Evolutionary conservation across 495 filamentous ascomycete species (phyloP).

Genomic region (Parathielavia hyrcaniae): DNA sequence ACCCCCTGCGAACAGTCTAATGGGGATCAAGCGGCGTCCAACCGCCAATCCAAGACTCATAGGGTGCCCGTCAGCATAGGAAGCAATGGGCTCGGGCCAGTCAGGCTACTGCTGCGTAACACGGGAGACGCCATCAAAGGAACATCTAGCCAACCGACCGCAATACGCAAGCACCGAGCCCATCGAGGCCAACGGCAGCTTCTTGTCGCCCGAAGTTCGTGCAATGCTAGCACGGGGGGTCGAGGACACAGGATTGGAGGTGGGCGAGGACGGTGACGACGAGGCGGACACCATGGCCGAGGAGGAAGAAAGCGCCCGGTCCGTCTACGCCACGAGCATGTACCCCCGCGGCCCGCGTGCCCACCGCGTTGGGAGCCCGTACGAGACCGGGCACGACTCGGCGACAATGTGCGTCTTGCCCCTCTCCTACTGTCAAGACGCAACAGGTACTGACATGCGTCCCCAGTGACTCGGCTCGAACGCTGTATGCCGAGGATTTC

Average conservation of each 20-base stretch:
- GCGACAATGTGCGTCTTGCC: conserved; percentile 41
- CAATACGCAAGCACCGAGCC: background rate
- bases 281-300: conserved; percentile 15
- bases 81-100: conserved; percentile 9
- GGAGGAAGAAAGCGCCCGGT: conserved; percentile 11
- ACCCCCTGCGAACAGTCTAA: conserved; percentile 9
- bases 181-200: background rate
- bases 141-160: background rate
- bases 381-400: conserved; percentile 28
- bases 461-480: conserved; percentile 51
- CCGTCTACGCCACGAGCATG: conserved; percentile 30
- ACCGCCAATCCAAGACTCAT: conserved; percentile 13
- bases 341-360: conserved; percentile 31
- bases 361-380: conserved; percentile 29
- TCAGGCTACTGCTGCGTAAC: background rate
- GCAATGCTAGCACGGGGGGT: background rate
- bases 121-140: background rate
- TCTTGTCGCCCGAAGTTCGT: background rate
- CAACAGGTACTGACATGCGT: background rate
- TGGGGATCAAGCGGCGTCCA: conserved; percentile 22
- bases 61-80: conserved; percentile 12
- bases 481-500: conserved; percentile 51
- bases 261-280: conserved; percentile 10
- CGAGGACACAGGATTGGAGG: background rate
- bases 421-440: background rate